These are phyloP conservation scores for Ophiorrhiza pumila DNA, from an alignment of 257 asterid genomes.

Conservation along the genomic window DNA sequence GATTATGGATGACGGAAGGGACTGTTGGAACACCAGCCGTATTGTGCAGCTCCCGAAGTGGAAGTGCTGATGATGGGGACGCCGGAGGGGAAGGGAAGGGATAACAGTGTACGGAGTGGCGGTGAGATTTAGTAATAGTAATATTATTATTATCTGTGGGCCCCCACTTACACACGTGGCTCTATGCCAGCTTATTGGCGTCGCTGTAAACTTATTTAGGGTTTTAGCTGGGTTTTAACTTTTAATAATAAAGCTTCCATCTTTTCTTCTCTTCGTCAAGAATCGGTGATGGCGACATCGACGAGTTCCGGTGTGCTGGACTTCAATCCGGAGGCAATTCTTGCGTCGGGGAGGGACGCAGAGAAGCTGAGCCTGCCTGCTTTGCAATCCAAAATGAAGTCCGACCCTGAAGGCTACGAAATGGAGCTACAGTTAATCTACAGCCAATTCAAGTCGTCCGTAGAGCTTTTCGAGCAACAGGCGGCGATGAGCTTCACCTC, in stretches of 20 bases:
- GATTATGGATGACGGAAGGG: no score
- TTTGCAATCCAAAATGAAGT: slow-evolving; percentile 76
- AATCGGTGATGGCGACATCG: slow-evolving; percentile 20
- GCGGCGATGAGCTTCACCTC: slow-evolving; percentile 78
- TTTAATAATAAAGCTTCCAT: slow-evolving; percentile 18
- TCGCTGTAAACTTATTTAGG: no score
- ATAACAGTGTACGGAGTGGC: no score
- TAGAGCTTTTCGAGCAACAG: slow-evolving; percentile 80
- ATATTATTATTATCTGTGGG: no score
- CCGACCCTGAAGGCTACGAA: slow-evolving; percentile 81
- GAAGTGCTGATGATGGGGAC: no score
- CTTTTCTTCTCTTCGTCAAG: background rate
- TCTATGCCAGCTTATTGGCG: no score
- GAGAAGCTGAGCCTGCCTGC: slow-evolving; percentile 60
- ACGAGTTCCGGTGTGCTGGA: slow-evolving; percentile 28
- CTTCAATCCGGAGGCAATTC: slow-evolving; percentile 34
- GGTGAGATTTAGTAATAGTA: no score
- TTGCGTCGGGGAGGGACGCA: slow-evolving; percentile 53
- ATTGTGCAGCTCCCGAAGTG: no score
- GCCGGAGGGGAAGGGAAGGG: no score
- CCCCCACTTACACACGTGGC: no score
- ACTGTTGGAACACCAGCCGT: no score
- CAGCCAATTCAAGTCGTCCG: slow-evolving; percentile 70
- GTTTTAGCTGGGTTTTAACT: slow-evolving; percentile 23
- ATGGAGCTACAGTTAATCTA: slow-evolving; percentile 58